Conservation (phyloP, 148 eudicot species). For the Simmondsia chinensis region DNA sequence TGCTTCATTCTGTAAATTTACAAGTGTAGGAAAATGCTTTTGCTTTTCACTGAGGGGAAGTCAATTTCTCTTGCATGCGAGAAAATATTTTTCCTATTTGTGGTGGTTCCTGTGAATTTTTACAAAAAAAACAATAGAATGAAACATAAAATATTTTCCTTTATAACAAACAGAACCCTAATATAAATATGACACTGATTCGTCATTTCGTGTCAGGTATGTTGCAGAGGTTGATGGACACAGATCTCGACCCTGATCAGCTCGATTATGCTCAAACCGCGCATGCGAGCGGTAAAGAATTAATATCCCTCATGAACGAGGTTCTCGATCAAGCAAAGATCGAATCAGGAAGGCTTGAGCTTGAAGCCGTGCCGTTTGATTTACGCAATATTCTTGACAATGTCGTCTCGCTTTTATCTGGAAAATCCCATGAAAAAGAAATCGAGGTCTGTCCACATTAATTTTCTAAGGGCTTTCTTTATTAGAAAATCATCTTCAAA, state of each 20-base stretch:
- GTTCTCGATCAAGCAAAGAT: slow-evolving; percentile 97
- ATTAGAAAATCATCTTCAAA: no score
- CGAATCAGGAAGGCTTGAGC: slow-evolving; percentile 92
- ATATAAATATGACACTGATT: not conserved
- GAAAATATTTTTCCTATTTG: no score
- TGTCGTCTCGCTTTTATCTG: slow-evolving; percentile 61
- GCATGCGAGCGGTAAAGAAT: slow-evolving; percentile 71
- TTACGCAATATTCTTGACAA: slow-evolving; percentile 71
- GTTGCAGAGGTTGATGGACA: slow-evolving; percentile 91
- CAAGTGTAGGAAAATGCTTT: no score
- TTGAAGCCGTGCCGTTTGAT: slow-evolving; percentile 80
- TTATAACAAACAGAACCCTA: no score
- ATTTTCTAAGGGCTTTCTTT: no score
- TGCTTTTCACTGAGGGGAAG: no score
- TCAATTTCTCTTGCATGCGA: no score
- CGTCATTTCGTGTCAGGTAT: slow-evolving; percentile 41
- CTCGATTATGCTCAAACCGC: slow-evolving; percentile 77
- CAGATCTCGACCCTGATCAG: slow-evolving; percentile 58
- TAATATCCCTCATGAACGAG: slow-evolving; percentile 75
- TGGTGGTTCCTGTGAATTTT: no score
- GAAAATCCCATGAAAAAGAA: slow-evolving; percentile 64
- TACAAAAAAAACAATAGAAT: no score
- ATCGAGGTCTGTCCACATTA: no score
- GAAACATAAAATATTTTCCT: no score
- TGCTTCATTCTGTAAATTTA: no score